Percentiles rank a stretch among this genome's conserved stretches.
Conservation (phyloP, 148 eudicot genomes). For the Nepenthes mirabilis region DNA sequence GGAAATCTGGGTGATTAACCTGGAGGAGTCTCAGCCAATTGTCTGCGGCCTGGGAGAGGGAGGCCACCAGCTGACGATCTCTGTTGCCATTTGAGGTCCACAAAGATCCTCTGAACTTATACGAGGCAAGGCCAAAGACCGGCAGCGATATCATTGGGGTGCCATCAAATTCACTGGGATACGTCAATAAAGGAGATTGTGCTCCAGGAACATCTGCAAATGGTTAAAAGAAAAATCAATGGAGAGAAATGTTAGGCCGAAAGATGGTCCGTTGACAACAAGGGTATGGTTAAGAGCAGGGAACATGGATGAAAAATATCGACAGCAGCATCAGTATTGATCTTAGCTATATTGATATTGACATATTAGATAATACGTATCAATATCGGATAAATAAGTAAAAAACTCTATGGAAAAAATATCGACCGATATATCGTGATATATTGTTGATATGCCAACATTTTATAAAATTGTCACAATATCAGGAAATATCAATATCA, state of each 20-base stretch:
- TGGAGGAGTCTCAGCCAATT: conserved; percentile 40
- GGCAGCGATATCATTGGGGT: conserved; percentile 54
- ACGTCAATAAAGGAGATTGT: conserved; percentile 32
- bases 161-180: conserved; percentile 46
- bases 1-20: conserved; percentile 86
- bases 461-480: too few species aligned
- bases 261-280: too few species aligned
- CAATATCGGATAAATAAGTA: too few species aligned
- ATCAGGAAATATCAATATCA: too few species aligned
- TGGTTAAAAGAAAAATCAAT: not conserved
- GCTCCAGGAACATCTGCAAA: conserved; percentile 27
- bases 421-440: too few species aligned
- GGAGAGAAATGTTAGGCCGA: not conserved
- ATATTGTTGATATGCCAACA: too few species aligned
- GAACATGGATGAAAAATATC: too few species aligned
- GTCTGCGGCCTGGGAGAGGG: conserved; percentile 56
- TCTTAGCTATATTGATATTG: too few species aligned
- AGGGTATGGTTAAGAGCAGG: too few species aligned
- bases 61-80: conserved; percentile 33
- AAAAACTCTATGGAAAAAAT: too few species aligned
- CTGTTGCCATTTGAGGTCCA: conserved; percentile 55
- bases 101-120: conserved; percentile 57
- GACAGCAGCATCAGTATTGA: too few species aligned
- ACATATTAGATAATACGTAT: too few species aligned
- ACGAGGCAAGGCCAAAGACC: conserved; percentile 67